These are phyloP conservation scores for Bruguiera hainesii DNA, from an alignment of 441 rosid species.

Conservation along the genomic window DNA sequence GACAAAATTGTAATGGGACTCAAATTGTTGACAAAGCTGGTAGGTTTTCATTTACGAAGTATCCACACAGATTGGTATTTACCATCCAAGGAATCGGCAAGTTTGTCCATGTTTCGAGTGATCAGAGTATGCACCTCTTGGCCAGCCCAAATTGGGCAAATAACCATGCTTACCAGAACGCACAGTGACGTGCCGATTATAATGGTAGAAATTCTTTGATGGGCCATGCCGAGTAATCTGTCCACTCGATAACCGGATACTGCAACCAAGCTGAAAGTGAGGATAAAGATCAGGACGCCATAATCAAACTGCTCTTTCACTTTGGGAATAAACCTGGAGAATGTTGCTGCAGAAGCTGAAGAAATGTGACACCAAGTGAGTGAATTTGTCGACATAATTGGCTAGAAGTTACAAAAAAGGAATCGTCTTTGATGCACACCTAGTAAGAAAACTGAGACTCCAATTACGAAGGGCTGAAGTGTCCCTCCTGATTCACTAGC, in stretches of 20 bases:
- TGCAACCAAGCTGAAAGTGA: constrained; percentile 65
- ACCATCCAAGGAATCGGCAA: constrained; percentile 73
- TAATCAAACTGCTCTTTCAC: constrained; percentile 72
- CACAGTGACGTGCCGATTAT: constrained; percentile 61
- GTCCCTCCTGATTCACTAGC: constrained; percentile 51
- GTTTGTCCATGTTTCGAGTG: constrained; percentile 51
- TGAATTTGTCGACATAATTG: no score
- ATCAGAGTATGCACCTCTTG: constrained; percentile 56
- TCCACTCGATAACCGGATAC: constrained; percentile 68
- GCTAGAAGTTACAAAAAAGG: neutral
- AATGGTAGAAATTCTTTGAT: constrained; percentile 61
- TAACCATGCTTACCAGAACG: constrained; percentile 43
- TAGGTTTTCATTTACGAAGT: neutral
- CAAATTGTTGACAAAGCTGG: neutral
- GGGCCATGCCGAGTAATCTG: constrained; percentile 45
- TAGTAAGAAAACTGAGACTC: constrained; percentile 56
- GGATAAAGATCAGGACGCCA: constrained; percentile 65
- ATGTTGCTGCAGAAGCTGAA: constrained; percentile 66
- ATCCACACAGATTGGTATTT: neutral
- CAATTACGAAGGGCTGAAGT: constrained; percentile 65
- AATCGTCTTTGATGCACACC: constrained; percentile 30
- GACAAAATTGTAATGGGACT: neutral
- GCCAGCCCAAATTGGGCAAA: constrained; percentile 97
- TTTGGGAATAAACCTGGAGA: constrained; percentile 61
- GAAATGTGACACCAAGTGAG: neutral